phyloP scores from a whole-genome alignment of 345 rosid genomes.

The Brassica rapa region DNA sequence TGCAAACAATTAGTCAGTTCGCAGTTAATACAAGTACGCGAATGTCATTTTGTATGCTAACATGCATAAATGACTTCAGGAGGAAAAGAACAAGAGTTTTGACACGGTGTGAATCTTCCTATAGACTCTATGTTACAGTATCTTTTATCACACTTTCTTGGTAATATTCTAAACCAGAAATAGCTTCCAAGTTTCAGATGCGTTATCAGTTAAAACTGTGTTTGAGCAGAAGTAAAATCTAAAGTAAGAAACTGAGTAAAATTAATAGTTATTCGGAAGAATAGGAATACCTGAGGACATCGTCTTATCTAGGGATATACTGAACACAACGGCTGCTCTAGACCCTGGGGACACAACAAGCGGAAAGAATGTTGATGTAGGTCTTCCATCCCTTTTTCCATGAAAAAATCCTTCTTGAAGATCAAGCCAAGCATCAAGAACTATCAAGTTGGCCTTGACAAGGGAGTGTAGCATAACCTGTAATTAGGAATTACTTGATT shows the following conservation, averaged over 20 bases:
- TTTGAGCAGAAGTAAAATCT: constrained; percentile 1
- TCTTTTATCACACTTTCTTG: not conserved
- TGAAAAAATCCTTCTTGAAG: constrained; percentile 92
- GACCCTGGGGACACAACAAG: constrained; percentile 79
- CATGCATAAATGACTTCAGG: not conserved
- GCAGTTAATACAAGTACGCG: constrained; percentile 9
- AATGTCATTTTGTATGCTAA: not conserved
- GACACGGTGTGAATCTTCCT: constrained; percentile 8
- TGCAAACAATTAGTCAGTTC: constrained; percentile 29
- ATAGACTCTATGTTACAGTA: constrained; percentile 3
- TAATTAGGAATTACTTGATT: constrained; percentile 17
- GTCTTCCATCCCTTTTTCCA: constrained; percentile 75
- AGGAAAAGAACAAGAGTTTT: constrained; percentile 5
- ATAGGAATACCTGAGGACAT: constrained; percentile 51
- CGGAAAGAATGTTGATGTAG: constrained; percentile 74
- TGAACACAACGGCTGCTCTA: constrained; percentile 76
- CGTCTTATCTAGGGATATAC: constrained; percentile 59
- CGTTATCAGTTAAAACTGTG: constrained; percentile 9
- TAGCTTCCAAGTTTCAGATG: constrained; percentile 17
- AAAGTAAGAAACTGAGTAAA: constrained; percentile 9
- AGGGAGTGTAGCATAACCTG: constrained; percentile 91
- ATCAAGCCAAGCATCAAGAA: constrained; percentile 90
- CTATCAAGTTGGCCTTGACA: constrained; percentile 80
- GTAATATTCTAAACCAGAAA: constrained; percentile 2
- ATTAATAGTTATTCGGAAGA: constrained; percentile 17